Evolutionary conservation across 2,329 filamentous ascomycete genomes (phyloP).

Genomic region (Gaeumannomyces tritici): DNA sequence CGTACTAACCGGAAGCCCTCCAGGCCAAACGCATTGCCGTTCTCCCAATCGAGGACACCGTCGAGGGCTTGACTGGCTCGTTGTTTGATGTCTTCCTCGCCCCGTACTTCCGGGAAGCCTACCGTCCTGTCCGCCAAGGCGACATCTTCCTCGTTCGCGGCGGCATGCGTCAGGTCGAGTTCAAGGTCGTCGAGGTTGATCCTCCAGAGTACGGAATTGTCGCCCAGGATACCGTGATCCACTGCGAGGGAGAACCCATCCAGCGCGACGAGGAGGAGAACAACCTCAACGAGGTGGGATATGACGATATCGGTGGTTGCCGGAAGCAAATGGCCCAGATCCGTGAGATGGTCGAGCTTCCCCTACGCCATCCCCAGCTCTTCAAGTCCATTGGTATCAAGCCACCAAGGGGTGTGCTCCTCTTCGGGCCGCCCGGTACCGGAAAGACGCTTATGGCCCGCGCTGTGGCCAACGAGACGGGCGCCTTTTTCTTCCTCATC

Average conservation of each 20-base stretch:
- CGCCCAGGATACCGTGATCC: constrained; percentile 96
- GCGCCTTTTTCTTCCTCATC: constrained; percentile 98
- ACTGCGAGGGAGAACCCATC: constrained; percentile 87
- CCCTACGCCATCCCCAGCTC: constrained; percentile 90
- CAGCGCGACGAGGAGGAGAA: constrained; percentile 98
- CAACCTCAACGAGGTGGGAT: constrained; percentile 97
- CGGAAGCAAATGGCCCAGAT: constrained; percentile 99
- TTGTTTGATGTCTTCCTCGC: constrained; percentile 99
- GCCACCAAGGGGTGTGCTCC: constrained; percentile 93
- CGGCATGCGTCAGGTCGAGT: constrained; percentile 98
- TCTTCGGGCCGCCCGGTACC: constrained; percentile 94
- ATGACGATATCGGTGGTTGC: constrained; percentile 98
- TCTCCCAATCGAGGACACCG: constrained; percentile 93
- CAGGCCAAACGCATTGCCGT: constrained; percentile 98
- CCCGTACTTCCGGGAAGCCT: constrained; percentile 98
- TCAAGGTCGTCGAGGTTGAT: constrained; percentile 98
- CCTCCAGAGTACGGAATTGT: constrained; percentile 98
- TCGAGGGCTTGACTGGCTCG: constrained; percentile 94
- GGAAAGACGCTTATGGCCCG: constrained; percentile 99
- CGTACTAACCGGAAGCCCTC: background rate
- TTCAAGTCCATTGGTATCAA: constrained; percentile 99
- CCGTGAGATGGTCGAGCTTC: constrained; percentile 94
- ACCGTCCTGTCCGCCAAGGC: constrained; percentile 92
- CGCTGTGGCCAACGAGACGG: constrained; percentile 97
- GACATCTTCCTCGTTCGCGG: constrained; percentile 96